phyloP scores from a whole-genome alignment of 169 alveolate genomes.

The Neospora caninum region DNA sequence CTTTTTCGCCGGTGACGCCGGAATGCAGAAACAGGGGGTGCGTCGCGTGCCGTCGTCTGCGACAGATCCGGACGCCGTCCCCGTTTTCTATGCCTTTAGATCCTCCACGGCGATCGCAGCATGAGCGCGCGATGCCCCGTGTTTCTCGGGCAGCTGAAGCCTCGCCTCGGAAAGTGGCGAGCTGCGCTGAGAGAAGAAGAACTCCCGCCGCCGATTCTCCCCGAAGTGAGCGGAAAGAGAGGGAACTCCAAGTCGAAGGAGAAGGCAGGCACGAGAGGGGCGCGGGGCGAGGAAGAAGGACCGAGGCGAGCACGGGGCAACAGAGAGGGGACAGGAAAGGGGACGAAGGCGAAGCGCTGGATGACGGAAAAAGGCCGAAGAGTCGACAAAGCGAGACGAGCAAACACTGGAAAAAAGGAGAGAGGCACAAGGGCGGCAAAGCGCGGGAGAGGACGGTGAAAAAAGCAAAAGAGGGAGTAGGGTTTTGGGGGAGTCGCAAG shows the following conservation, averaged over 20 bases:
- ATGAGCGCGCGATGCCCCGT: slow-evolving; percentile 59
- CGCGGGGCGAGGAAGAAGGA: background rate
- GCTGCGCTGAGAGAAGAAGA: slow-evolving; percentile 56
- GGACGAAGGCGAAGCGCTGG: no score
- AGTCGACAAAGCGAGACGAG: background rate
- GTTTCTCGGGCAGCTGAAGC: slow-evolving; percentile 62
- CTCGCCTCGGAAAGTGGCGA: slow-evolving; percentile 54
- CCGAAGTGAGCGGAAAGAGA: slow-evolving; percentile 35
- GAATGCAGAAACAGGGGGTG: no score
- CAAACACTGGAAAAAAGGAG: background rate
- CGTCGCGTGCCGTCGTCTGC: no score
- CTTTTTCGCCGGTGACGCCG: no score
- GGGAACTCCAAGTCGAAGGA: background rate
- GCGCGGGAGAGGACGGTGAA: no score
- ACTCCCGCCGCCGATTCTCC: slow-evolving; percentile 64
- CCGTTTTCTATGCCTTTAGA: background rate
- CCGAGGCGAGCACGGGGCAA: background rate
- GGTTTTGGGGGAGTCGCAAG: no score
- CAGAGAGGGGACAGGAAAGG: no score
- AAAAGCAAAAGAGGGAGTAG: no score
- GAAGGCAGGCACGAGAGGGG: background rate
- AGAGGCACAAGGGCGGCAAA: no score
- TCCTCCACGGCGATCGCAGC: slow-evolving; percentile 23
- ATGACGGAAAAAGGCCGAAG: background rate
- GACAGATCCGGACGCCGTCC: no score